Evolutionary conservation across 1,284 basidiomycete species (phyloP).

Genomic region (Acaromyces ingoldii): DNA sequence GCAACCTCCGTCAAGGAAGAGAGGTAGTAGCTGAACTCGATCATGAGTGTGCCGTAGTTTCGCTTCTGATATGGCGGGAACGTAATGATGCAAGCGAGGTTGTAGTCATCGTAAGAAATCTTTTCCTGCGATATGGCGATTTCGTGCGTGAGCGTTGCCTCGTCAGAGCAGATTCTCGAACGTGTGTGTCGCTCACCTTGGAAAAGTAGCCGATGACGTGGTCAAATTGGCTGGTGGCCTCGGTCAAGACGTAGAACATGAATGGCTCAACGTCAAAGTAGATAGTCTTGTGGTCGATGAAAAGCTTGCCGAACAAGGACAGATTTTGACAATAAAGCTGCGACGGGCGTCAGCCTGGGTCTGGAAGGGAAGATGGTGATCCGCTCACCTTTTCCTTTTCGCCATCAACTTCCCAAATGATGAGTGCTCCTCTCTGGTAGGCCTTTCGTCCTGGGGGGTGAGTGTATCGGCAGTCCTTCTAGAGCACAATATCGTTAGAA

Average conservation of each 20-base stretch:
- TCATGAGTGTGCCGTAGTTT: constrained; percentile 90
- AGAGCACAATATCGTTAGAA: constrained; percentile 5
- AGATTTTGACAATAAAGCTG: constrained; percentile 94
- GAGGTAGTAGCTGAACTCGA: constrained; percentile 98
- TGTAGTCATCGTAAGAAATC: constrained; percentile 90
- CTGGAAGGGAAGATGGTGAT: not conserved
- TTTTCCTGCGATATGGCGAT: constrained; percentile 82
- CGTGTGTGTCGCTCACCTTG: too few species aligned
- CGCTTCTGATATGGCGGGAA: constrained; percentile 86
- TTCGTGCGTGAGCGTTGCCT: too few species aligned
- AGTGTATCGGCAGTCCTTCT: constrained; percentile 68
- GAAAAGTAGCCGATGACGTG: constrained; percentile 92
- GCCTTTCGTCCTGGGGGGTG: constrained; percentile 85
- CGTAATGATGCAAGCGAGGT: constrained; percentile 92
- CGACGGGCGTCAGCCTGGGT: not conserved
- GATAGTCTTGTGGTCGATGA: constrained; percentile 95
- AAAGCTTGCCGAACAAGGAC: constrained; percentile 93
- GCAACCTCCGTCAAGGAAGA: constrained; percentile 70
- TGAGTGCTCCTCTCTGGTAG: constrained; percentile 81
- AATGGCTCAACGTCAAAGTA: constrained; percentile 75
- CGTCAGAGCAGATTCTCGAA: too few species aligned
- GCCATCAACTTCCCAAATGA: constrained; percentile 94
- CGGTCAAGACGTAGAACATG: constrained; percentile 87
- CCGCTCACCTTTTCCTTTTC: constrained; percentile 67
- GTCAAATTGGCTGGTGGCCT: constrained; percentile 69